Evolutionary conservation across 371 early-diverging fungal species (phyloP).

Genomic region (Mucor plumbeus): DNA sequence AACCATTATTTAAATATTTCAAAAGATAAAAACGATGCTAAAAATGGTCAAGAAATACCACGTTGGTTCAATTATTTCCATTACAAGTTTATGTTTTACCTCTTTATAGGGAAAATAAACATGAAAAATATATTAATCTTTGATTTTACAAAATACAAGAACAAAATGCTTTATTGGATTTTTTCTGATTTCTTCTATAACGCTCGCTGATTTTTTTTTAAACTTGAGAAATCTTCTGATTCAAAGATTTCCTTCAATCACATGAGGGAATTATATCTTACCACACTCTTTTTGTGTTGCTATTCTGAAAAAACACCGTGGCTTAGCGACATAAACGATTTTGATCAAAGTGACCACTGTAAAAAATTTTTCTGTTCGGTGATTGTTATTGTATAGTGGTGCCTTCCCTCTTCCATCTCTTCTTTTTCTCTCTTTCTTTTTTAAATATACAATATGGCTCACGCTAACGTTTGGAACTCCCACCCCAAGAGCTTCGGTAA

Average conservation of each 20-base stretch:
- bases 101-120: not conserved
- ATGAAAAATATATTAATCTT: not conserved
- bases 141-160: not conserved
- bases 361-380: conserved; percentile 3
- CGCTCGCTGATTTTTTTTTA: not conserved
- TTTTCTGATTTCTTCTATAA: not conserved
- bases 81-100: not conserved
- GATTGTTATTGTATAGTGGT: conserved; percentile 5
- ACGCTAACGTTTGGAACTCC: conserved; percentile 95
- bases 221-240: not conserved
- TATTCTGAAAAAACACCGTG: not conserved
- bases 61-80: conserved; percentile 19
- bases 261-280: not conserved
- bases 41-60: conserved; percentile 31
- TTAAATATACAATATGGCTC: conserved; percentile 82
- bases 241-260: not conserved
- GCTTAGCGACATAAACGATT: conserved; percentile 3
- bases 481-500: conserved; percentile 97
- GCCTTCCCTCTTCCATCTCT: not conserved
- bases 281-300: not conserved
- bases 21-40: conserved; percentile 7
- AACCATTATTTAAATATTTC: conserved; percentile 24
- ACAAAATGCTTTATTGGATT: not conserved
- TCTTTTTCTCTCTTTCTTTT: conserved; percentile 29
- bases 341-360: not conserved